phyloP scores from a whole-genome alignment of 352 stramenopile genomes.

The Globisporangium lucens region DNA sequence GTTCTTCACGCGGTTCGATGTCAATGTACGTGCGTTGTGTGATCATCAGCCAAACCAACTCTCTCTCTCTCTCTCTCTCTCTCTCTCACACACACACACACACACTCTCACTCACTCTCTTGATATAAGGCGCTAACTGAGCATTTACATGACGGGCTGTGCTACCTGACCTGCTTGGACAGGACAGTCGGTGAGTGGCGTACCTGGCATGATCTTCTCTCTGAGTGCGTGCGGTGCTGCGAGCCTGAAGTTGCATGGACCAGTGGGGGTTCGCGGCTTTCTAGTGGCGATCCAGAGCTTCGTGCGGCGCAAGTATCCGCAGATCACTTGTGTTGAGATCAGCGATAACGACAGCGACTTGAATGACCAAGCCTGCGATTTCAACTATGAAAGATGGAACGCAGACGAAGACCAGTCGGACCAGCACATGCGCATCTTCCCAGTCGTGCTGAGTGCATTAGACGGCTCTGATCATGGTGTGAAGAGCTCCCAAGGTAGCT shows the following conservation, averaged over 20 bases:
- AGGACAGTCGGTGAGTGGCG: slow-evolving; percentile 55
- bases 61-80: not conserved
- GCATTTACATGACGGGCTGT: not conserved
- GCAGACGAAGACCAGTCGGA: slow-evolving; percentile 21
- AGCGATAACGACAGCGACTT: not conserved
- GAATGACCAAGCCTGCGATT: not conserved
- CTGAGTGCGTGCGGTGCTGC: slow-evolving; percentile 49
- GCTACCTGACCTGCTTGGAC: not conserved
- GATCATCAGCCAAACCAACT: not conserved
- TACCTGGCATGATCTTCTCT: slow-evolving; percentile 65
- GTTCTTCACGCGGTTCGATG: slow-evolving; percentile 66
- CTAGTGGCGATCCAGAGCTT: slow-evolving; percentile 61
- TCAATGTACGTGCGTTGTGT: slow-evolving; percentile 29
- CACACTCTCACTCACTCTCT: too few relatives aligned
- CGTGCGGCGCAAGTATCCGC: slow-evolving; percentile 59
- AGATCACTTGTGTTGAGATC: slow-evolving; percentile 52
- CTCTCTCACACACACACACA: too few relatives aligned
- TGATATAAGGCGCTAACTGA: not conserved
- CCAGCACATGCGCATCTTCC: slow-evolving; percentile 32
- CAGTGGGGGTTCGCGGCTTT: slow-evolving; percentile 32
- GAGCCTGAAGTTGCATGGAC: slow-evolving; percentile 46
- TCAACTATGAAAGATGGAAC: slow-evolving; percentile 25
- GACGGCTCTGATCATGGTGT: not conserved
- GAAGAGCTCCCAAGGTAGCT: not conserved
- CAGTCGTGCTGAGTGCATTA: slow-evolving; percentile 17